Base-by-base conservation (phyloP, 2,329 filamentous ascomycete genomes). In the Aspergillus sp. region DNA sequence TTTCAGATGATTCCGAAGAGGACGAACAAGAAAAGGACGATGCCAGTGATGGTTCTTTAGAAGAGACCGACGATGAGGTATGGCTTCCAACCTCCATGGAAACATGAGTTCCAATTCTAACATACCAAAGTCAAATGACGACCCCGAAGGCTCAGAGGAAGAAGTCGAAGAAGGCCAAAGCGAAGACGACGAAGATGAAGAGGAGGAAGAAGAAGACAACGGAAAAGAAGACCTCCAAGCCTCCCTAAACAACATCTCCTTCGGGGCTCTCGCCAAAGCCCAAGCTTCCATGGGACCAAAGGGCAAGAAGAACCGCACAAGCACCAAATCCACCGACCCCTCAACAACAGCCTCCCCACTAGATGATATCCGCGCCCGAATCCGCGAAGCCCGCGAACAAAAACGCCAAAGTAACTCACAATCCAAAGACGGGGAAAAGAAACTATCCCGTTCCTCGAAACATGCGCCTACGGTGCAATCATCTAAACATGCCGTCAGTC, bases 241-340 rank as follows among this genome's bases (percentile, higher is more conserved):
- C 5, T 62, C 68, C 30, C 66, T 83, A 45, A 75, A 72, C 57
- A 75, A 73, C 48, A 81, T 96, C 52, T 93, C 90, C 26, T 96
- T 97, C 59, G 90, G 90, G 50, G 87, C 88, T n/a, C 75, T 96
- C 33, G 88, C 88, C 51, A 88, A 88, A 73, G 90, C 90, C 1
- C 88, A 95, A 70, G 83, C 83, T 33, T 78, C 82, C 0, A 68
- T 95, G 29, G 72, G 70, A 52, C 51, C 59, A 5, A 64, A 62
- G 53, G 57, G 54, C 67, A 68, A 65, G 44, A 54, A 40, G 41
- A 61, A 57, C 50, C 56, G 48, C 33, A 54, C 49, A 30, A 55
- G 55, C 38, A 38, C 49, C 31, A 57, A 57, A 38, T 12, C 43
- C 12, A 13, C 33, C 34, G 48, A 53, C 40, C 26, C 43, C 2